Evolutionary conservation across 192 early-diverging fungal genomes (phyloP).

Genomic region (Gryganskiella cystojenkinii): DNA sequence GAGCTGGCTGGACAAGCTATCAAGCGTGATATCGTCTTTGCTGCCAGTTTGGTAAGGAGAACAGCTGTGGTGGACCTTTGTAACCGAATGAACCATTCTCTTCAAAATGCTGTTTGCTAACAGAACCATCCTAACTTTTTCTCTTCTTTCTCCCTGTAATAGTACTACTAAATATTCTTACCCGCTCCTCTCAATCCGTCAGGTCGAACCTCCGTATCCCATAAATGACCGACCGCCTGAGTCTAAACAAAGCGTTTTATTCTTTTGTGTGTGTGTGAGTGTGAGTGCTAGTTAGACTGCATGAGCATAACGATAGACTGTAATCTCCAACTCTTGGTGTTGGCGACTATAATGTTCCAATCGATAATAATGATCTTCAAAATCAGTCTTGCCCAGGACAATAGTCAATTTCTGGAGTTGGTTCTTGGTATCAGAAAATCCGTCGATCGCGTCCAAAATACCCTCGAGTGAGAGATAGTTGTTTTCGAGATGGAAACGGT

Average conservation of each 20-base stretch:
- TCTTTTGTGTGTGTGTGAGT: too few relatives aligned
- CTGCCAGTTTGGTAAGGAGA: constrained; percentile 80
- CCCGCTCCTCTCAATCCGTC: constrained; percentile 5
- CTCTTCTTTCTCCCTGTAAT: neutral
- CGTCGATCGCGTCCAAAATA: constrained; percentile 44
- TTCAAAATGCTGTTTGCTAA: neutral
- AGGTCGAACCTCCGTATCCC: constrained; percentile 5
- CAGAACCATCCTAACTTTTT: neutral
- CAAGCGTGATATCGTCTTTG: constrained; percentile 97
- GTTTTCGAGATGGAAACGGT: constrained; percentile 44
- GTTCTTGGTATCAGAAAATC: constrained; percentile 22
- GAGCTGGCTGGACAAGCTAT: constrained; percentile 87
- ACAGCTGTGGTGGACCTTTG: too few relatives aligned
- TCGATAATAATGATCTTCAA: constrained; percentile 38
- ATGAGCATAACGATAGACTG: constrained; percentile 43
- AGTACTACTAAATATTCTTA: constrained; percentile 16
- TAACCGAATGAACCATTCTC: too few relatives aligned
- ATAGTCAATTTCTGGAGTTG: constrained; percentile 43
- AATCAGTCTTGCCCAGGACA: constrained; percentile 41
- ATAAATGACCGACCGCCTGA: too few relatives aligned
- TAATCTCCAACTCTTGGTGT: constrained; percentile 27
- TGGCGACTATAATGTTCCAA: constrained; percentile 29
- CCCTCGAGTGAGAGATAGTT: constrained; percentile 45
- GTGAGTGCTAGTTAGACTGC: too few relatives aligned
- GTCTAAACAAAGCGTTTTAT: too few relatives aligned